Evolutionary conservation across 2,329 filamentous ascomycete species (phyloP).

Genomic region (Alternaria arborescens): DNA sequence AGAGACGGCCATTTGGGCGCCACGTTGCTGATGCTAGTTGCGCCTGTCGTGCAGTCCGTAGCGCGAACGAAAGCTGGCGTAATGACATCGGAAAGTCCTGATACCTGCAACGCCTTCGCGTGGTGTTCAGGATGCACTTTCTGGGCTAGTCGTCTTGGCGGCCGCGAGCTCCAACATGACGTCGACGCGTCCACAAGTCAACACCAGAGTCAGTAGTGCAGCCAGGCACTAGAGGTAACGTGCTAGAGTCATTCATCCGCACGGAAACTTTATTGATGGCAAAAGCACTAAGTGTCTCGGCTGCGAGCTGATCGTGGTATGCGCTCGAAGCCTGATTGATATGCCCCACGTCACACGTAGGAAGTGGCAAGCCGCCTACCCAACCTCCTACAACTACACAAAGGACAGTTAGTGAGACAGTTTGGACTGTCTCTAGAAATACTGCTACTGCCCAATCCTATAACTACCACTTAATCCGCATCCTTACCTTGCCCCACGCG

Average conservation of each 20-base stretch:
- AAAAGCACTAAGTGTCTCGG: constrained; percentile 7
- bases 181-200: constrained; percentile 12
- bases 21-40: constrained; percentile 9
- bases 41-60: constrained; percentile 18
- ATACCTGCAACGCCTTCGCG: constrained; percentile 16
- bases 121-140: constrained; percentile 30
- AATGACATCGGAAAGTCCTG: constrained; percentile 44
- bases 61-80: constrained; percentile 32
- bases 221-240: constrained; percentile 1
- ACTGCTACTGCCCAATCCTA: neutral
- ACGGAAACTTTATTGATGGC: neutral
- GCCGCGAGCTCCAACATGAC: constrained; percentile 19
- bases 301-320: constrained; percentile 8
- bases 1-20: constrained; percentile 19
- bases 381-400: constrained; percentile 29
- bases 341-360: constrained; percentile 38
- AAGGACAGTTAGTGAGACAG: constrained; percentile 4
- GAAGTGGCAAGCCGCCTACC: constrained; percentile 34
- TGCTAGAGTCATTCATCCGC: neutral
- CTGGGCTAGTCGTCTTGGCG: constrained; percentile 38
- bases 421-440: neutral
- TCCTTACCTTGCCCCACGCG: neutral
- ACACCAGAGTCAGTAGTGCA: constrained; percentile 1
- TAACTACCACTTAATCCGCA: neutral
- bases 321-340: constrained; percentile 34